Evolutionary conservation across 2,329 filamentous ascomycete genomes (phyloP), one percentile per base, ranked within the genome.

Genomic region (Mycogone perniciosa): DNA sequence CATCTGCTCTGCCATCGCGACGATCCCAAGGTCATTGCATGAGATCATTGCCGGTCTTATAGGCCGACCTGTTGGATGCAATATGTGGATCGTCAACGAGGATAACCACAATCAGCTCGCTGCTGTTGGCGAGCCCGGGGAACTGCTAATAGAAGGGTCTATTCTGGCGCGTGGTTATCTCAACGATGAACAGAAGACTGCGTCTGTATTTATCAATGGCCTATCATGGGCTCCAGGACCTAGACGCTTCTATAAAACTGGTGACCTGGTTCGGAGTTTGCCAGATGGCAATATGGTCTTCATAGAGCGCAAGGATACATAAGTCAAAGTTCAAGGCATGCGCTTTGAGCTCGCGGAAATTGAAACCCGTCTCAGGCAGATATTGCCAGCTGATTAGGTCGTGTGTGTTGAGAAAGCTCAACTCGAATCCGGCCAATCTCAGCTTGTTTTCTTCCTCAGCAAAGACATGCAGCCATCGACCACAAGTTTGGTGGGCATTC

Each of bases 281-380:
- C 57, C 37, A 2, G 54, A 57, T 29, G 59, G 59, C 4, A 50
- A 34, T 11, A 44, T 64, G 5, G 39, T 47, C 4, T 60, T 57
- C 46, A 38, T 62, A 30, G 57, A 63, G 31, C 57, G 62, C 2
- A 58, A 57, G 13, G 63, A 67, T 40, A 48, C 54, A 5, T 61
- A 66, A 41, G 56, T 64, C 27, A 67, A 67, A 52, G 60, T 82
- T 8, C 70, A 73, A 27, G 81, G 81, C 27, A 79, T 73, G 52
- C 62, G 76, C 47, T 67, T 78, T 46, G 81, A 76, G 63, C 66
- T 76, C 7, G 41, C 27, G 3, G 53, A 56, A 39, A 49, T 59
- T 8, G 57, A 59, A 31, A 40, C 46, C 29, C 33, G 46, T 8
- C 8, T 48, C 4, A 33, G 31, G 4, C 39, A 35, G 3, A 13